Evolutionary conservation across 2,329 filamentous ascomycete species (phyloP).

Genomic region (Cercospora beticola): DNA sequence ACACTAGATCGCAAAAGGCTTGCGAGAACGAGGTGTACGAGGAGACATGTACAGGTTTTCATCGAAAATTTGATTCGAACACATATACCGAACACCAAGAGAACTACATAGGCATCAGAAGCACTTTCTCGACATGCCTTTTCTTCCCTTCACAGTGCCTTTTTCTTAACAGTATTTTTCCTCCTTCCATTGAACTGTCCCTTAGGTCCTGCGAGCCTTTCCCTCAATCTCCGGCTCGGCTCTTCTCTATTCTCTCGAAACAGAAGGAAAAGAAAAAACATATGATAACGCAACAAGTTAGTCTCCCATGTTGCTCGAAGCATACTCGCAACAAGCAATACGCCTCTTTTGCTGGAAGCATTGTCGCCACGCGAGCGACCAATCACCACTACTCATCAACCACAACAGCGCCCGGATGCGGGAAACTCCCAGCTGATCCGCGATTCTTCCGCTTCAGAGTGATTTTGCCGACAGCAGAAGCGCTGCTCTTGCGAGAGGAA

Average conservation of each 20-base stretch:
- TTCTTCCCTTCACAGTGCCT: background rate
- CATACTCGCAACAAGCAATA: too few species aligned
- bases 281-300: too few species aligned
- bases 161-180: background rate
- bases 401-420: slow-evolving; percentile 7
- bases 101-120: background rate
- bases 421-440: background rate
- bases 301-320: too few species aligned
- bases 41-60: background rate
- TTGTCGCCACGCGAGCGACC: background rate
- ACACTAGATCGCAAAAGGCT: background rate
- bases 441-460: background rate
- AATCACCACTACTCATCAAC: background rate
- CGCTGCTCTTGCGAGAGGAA: background rate
- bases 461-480: background rate
- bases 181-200: background rate
- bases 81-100: background rate
- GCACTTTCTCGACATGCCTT: background rate
- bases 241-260: background rate
- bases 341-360: background rate
- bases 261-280: too few species aligned
- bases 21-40: background rate
- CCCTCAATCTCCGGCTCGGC: background rate
- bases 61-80: background rate
- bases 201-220: background rate